Conservation (phyloP, 2,329 filamentous ascomycete species). For the Ceratocystiopsis sp. region DNA sequence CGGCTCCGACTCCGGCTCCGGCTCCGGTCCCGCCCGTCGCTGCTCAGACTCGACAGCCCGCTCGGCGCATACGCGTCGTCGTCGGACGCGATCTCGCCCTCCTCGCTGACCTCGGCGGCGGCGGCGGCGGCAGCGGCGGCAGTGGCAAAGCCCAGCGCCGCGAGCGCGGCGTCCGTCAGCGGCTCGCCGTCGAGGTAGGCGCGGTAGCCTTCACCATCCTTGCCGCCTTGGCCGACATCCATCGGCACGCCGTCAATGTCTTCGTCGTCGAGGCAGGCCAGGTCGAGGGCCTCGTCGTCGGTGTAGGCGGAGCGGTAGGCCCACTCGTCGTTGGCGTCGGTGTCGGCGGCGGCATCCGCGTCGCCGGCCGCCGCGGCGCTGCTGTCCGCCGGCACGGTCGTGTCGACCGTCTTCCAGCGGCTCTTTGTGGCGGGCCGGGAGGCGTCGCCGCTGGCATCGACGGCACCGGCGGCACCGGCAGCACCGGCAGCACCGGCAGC, state of each 20-base stretch:
- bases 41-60: not conserved
- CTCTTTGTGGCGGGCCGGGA: slow-evolving; percentile 18
- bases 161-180: slow-evolving; percentile 18
- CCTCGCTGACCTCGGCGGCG: slow-evolving; percentile 7
- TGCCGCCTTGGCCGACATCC: slow-evolving; percentile 17
- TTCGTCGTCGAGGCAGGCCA: slow-evolving; percentile 28
- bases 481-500: slow-evolving; percentile 11
- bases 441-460: too few relatives aligned
- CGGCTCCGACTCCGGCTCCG: too few relatives aligned
- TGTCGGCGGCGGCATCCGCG: slow-evolving; percentile 21
- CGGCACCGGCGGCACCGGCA: too few relatives aligned
- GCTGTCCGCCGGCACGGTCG: slow-evolving; percentile 2
- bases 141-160: slow-evolving; percentile 3
- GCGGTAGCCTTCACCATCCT: slow-evolving; percentile 18
- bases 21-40: not conserved
- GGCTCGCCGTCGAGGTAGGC: slow-evolving; percentile 14
- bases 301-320: slow-evolving; percentile 9
- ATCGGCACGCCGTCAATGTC: slow-evolving; percentile 26
- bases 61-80: slow-evolving; percentile 6
- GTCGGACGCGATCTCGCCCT: slow-evolving; percentile 8
- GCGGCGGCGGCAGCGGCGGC: not conserved
- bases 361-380: not conserved
- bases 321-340: slow-evolving; percentile 8
- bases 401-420: slow-evolving; percentile 35
- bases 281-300: slow-evolving; percentile 26